These are phyloP conservation scores for Skeletonema costatum DNA, from an alignment of 108 stramenopile genomes.

Conservation along the genomic window DNA sequence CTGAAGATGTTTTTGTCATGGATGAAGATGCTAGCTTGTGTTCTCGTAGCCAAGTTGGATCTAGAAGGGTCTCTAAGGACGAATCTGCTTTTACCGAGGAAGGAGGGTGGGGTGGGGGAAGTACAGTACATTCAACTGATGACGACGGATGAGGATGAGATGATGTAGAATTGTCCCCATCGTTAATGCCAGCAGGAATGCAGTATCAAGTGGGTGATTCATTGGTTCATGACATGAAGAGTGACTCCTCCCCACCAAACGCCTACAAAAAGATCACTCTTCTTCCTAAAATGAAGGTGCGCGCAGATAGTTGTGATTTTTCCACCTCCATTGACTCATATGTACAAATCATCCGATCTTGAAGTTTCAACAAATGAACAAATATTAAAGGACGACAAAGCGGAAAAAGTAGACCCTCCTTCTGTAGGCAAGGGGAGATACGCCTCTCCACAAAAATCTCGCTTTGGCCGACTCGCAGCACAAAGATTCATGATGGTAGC, in stretches of 20 bases:
- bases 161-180: background rate
- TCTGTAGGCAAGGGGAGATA: background rate
- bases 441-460: background rate
- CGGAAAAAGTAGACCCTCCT: background rate
- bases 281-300: slow-evolving; percentile 4
- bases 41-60: background rate
- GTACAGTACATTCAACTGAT: background rate
- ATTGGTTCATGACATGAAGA: background rate
- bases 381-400: background rate
- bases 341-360: background rate
- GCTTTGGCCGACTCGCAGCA: background rate
- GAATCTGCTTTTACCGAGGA: background rate
- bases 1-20: background rate
- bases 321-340: background rate
- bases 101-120: background rate
- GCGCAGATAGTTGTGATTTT: background rate
- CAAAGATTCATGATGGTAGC: background rate
- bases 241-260: background rate
- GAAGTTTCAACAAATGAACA: background rate
- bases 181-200: background rate
- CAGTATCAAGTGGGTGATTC: background rate
- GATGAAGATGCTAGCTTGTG: background rate
- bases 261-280: background rate
- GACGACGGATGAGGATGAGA: background rate
- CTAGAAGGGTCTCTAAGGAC: background rate